Conservation (phyloP, 2,329 filamentous ascomycete genomes). For the Colletotrichum chlorophyti region DNA sequence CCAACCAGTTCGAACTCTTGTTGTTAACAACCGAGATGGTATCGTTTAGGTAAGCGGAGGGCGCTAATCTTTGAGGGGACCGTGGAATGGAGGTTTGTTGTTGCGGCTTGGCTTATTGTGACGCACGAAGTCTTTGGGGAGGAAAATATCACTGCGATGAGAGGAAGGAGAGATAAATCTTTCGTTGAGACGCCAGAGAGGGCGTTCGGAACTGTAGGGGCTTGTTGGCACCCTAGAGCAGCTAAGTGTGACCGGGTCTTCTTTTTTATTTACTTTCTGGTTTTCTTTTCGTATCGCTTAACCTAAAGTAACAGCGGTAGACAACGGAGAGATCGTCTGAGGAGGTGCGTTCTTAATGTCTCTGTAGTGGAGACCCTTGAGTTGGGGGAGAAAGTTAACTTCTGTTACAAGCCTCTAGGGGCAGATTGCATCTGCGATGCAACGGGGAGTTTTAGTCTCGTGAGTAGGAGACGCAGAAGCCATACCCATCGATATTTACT, state of each 20-base stretch:
- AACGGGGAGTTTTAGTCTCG: too few species aligned
- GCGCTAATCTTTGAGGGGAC: not conserved
- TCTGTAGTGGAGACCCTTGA: too few species aligned
- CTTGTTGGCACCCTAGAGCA: constrained; percentile 6
- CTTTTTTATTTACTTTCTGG: too few species aligned
- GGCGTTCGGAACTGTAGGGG: not conserved
- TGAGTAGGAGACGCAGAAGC: too few species aligned
- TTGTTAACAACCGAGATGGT: constrained; percentile 37
- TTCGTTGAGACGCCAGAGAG: constrained; percentile 3
- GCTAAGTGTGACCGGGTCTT: not conserved
- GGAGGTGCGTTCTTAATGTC: too few species aligned
- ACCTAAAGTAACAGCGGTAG: too few species aligned
- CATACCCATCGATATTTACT: too few species aligned
- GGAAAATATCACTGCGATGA: not conserved
- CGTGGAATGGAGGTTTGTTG: not conserved
- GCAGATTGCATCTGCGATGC: too few species aligned
- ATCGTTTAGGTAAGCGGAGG: constrained; percentile 35
- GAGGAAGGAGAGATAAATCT: constrained; percentile 2
- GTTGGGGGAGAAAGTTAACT: too few species aligned
- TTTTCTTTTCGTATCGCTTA: too few species aligned
- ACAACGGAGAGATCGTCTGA: too few species aligned
- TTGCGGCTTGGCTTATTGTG: constrained; percentile 16
- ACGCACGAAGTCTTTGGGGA: not conserved
- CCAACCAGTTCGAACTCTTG: constrained; percentile 34
- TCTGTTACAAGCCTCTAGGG: too few species aligned